Evolutionary conservation across 768 basidiomycete genomes (phyloP).

Genomic region (Mycena amicta): DNA sequence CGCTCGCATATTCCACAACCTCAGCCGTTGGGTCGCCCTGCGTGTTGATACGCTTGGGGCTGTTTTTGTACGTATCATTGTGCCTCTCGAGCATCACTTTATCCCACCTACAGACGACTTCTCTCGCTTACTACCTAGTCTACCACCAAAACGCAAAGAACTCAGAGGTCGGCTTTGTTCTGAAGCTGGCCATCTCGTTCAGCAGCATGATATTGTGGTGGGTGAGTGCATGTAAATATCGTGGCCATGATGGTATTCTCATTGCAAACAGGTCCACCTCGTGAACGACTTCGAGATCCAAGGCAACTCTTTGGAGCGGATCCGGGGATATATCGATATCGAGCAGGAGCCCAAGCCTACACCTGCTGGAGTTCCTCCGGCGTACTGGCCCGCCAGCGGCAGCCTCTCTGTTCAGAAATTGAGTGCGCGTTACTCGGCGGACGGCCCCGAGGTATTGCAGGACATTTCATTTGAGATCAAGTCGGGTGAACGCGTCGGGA

Average conservation of each 20-base stretch:
- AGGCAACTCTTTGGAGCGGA: slow-evolving; percentile 40
- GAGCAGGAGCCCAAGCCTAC: slow-evolving; percentile 48
- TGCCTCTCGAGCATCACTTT: not conserved
- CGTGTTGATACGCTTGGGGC: not conserved
- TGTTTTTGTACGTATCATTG: not conserved
- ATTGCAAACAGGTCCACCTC: not conserved
- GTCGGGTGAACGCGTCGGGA: not conserved
- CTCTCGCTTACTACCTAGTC: slow-evolving; percentile 53
- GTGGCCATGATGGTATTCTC: slow-evolving; percentile 43
- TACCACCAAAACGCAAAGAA: slow-evolving; percentile 36
- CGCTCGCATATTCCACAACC: not conserved
- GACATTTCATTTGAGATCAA: slow-evolving; percentile 3
- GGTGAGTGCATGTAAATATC: slow-evolving; percentile 45
- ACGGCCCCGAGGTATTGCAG: not conserved
- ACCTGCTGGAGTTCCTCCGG: slow-evolving; percentile 52
- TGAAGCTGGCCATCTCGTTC: slow-evolving; percentile 46
- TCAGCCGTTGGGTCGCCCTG: not conserved
- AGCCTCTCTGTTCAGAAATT: slow-evolving; percentile 53
- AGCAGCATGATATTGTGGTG: slow-evolving; percentile 47
- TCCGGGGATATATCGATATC: slow-evolving; percentile 57
- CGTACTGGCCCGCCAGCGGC: slow-evolving; percentile 66
- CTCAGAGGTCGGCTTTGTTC: slow-evolving; percentile 45
- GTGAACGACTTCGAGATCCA: not conserved
- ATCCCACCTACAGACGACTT: not conserved
- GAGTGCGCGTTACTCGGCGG: slow-evolving; percentile 47